Evolutionary conservation across 352 stramenopile species (phyloP).

Genomic region (Globisporangium solare): DNA sequence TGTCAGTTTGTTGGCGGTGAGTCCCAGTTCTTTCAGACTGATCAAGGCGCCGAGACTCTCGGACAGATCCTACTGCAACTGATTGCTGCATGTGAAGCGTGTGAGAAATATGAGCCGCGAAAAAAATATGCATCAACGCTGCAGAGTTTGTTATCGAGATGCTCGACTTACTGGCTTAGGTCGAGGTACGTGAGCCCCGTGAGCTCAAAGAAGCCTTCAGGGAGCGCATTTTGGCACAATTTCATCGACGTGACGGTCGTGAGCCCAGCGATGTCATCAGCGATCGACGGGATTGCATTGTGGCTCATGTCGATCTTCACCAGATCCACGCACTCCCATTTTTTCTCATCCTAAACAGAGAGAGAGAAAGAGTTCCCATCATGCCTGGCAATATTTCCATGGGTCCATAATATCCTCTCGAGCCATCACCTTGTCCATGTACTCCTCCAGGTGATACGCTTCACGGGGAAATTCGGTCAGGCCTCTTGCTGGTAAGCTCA

Average conservation of each 20-base stretch:
- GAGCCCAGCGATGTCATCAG: conserved; percentile 47
- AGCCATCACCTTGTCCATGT: conserved; percentile 64
- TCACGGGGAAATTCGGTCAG: conserved; percentile 59
- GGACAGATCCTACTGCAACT: conserved; percentile 47
- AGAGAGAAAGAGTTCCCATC: background rate
- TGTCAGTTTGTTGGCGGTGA: conserved; percentile 63
- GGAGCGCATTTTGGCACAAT: conserved; percentile 64
- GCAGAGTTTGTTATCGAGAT: too few species aligned
- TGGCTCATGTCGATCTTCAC: conserved; percentile 80
- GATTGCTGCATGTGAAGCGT: conserved; percentile 37
- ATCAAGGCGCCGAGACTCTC: conserved; percentile 42
- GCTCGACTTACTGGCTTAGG: conserved; percentile 54
- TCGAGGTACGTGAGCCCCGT: conserved; percentile 59
- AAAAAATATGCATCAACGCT: too few species aligned
- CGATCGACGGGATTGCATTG: conserved; percentile 57
- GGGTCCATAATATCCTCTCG: background rate
- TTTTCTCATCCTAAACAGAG: conserved; percentile 62
- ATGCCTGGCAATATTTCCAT: too few species aligned
- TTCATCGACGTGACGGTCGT: conserved; percentile 58
- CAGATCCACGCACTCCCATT: conserved; percentile 81
- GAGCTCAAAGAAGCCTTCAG: conserved; percentile 64
- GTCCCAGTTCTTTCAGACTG: conserved; percentile 56
- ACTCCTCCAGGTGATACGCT: conserved; percentile 72
- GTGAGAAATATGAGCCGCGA: background rate
- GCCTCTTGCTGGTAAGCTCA: conserved; percentile 53